phyloP scores from a whole-genome alignment of 495 filamentous ascomycete genomes.

The Lasiosphaeria ovina region DNA sequence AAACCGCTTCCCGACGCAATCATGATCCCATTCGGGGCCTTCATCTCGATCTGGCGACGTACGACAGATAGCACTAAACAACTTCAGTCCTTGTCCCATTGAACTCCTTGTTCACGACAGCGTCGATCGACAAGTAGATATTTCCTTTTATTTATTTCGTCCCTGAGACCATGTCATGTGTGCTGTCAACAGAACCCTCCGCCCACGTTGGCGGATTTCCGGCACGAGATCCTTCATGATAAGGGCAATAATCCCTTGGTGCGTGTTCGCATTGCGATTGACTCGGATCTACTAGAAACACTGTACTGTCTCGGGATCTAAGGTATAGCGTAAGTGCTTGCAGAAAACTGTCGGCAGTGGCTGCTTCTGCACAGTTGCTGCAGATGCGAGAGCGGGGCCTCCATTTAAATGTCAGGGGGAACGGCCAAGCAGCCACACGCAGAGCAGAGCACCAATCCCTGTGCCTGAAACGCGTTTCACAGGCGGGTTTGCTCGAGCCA shows the following conservation, averaged over 20 bases:
- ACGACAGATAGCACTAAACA: background rate
- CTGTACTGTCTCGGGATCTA: too few species aligned
- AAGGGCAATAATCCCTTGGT: too few species aligned
- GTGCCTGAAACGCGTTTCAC: slow-evolving; percentile 4
- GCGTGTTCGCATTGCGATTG: too few species aligned
- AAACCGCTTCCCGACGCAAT: background rate
- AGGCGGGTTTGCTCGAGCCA: background rate
- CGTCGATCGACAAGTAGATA: background rate
- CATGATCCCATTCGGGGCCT: background rate
- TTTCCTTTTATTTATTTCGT: background rate
- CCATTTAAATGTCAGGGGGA: slow-evolving; percentile 23
- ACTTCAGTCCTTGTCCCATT: background rate
- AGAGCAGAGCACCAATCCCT: slow-evolving; percentile 4
- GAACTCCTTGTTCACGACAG: background rate
- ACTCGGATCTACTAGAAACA: too few species aligned
- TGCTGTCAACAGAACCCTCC: background rate
- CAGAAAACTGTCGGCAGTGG: background rate
- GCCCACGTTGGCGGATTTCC: background rate
- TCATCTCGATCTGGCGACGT: slow-evolving; percentile 2
- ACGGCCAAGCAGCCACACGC: background rate
- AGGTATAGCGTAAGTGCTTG: background rate
- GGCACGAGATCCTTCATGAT: too few species aligned
- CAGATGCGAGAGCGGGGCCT: slow-evolving; percentile 13
- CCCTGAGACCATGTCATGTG: background rate
- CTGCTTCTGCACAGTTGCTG: background rate